phyloP scores from a whole-genome alignment of 768 basidiomycete genomes.

The Lentinula lateritia region DNA sequence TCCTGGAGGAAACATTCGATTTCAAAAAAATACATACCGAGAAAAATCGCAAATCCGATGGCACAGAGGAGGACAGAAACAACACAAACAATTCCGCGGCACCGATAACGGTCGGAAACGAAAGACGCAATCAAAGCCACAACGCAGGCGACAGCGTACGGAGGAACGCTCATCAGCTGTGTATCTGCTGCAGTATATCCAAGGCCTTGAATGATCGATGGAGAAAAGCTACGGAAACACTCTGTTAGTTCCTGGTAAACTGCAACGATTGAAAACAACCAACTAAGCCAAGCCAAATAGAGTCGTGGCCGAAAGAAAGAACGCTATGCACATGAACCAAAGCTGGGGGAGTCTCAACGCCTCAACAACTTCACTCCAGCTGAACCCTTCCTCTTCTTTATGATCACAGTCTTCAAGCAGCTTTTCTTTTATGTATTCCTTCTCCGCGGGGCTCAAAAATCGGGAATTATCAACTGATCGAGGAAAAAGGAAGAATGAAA shows the following conservation, averaged over 20 bases:
- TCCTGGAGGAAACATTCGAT: too few species aligned
- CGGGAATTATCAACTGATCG: slow-evolving; percentile 20
- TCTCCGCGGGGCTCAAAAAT: slow-evolving; percentile 28
- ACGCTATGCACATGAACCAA: neutral
- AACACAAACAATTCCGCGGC: slow-evolving; percentile 23
- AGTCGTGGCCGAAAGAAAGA: slow-evolving; percentile 11
- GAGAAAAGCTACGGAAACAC: slow-evolving; percentile 49
- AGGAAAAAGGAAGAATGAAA: slow-evolving; percentile 30
- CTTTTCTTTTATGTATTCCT: slow-evolving; percentile 12
- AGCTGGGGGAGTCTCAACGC: neutral
- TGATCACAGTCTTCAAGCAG: neutral
- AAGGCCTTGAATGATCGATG: slow-evolving; percentile 64
- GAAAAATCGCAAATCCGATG: slow-evolving; percentile 32
- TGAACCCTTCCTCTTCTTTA: neutral
- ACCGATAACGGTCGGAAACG: slow-evolving; percentile 21
- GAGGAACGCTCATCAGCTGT: slow-evolving; percentile 61
- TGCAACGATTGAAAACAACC: neutral
- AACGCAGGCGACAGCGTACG: slow-evolving; percentile 45
- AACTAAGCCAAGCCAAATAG: slow-evolving; percentile 49
- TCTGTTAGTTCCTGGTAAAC: neutral
- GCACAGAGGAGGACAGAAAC: slow-evolving; percentile 23
- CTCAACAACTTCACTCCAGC: neutral
- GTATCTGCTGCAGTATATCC: slow-evolving; percentile 49
- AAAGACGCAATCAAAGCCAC: slow-evolving; percentile 18
- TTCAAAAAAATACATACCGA: slow-evolving; percentile 17